Evolutionary conservation across 1,139 yeast genomes (phyloP).

Genomic region (Magnusiomyces magnusii): DNA sequence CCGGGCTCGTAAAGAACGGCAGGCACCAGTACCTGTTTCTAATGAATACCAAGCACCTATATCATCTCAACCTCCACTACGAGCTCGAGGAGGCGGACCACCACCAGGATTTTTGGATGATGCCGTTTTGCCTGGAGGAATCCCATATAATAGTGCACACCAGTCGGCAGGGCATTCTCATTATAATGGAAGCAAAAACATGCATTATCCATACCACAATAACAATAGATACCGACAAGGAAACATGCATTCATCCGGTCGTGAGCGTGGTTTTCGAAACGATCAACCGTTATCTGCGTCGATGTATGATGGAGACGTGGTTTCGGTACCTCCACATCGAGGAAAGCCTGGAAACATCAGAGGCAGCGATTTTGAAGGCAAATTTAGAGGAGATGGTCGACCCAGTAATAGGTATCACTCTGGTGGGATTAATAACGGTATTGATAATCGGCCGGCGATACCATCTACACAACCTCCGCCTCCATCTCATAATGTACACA

Average conservation of each 20-base stretch:
- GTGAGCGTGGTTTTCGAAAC: background rate
- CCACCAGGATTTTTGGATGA: background rate
- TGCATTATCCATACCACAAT: background rate
- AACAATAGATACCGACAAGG: background rate
- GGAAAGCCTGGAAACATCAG: too few relatives aligned
- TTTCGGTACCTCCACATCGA: background rate
- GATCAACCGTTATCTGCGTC: background rate
- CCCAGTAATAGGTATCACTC: background rate
- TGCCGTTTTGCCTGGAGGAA: background rate
- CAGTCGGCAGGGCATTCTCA: background rate
- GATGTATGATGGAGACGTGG: background rate
- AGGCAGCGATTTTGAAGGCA: too few relatives aligned
- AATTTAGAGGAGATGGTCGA: background rate
- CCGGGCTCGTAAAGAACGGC: slow-evolving; percentile 24
- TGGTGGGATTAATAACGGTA: background rate
- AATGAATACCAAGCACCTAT: background rate
- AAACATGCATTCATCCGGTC: background rate
- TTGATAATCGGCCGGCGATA: background rate
- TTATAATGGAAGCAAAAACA: background rate
- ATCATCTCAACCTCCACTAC: background rate
- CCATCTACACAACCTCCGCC: background rate
- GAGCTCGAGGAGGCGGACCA: background rate
- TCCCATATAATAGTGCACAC: background rate
- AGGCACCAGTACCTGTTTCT: background rate
- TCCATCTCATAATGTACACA: background rate